These are phyloP conservation scores for Nicotiana paniculata DNA, from an alignment of 257 asterid species.

Conservation along the genomic window DNA sequence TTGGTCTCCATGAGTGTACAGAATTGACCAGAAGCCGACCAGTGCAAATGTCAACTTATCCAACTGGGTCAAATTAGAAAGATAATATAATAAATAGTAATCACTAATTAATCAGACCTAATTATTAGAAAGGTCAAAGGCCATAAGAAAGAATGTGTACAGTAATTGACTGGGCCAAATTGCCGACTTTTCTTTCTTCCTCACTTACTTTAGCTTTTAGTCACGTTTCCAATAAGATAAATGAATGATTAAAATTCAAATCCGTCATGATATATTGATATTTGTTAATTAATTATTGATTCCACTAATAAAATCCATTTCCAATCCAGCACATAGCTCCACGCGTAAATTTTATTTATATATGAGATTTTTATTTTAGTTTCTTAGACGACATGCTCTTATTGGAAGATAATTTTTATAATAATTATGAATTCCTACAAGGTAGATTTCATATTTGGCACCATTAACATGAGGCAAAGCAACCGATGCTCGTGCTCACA, in stretches of 20 bases:
- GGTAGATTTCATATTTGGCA: too few species aligned
- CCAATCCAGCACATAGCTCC: not conserved
- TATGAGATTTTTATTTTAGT: too few species aligned
- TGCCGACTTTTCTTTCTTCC: not conserved
- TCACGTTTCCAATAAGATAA: not conserved
- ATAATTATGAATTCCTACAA: too few species aligned
- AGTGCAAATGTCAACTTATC: not conserved
- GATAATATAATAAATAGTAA: not conserved
- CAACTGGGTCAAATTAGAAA: not conserved
- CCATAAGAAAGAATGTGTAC: not conserved
- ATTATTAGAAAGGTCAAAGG: not conserved
- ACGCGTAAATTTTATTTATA: too few species aligned
- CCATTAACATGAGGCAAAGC: too few species aligned
- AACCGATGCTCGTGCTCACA: too few species aligned
- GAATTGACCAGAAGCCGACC: not conserved
- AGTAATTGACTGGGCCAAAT: not conserved
- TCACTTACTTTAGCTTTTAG: not conserved
- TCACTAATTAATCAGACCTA: not conserved
- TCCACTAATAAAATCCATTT: not conserved
- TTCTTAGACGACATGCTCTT: too few species aligned
- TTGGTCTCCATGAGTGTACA: not conserved
- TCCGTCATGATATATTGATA: not conserved
- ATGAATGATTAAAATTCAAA: not conserved
- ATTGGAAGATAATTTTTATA: too few species aligned
- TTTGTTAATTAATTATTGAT: not conserved